Evolutionary conservation across 2,329 filamentous ascomycete species (phyloP), one percentile per base, ranked within the genome.

Genomic region (Hymenoscyphus fraxineus): DNA sequence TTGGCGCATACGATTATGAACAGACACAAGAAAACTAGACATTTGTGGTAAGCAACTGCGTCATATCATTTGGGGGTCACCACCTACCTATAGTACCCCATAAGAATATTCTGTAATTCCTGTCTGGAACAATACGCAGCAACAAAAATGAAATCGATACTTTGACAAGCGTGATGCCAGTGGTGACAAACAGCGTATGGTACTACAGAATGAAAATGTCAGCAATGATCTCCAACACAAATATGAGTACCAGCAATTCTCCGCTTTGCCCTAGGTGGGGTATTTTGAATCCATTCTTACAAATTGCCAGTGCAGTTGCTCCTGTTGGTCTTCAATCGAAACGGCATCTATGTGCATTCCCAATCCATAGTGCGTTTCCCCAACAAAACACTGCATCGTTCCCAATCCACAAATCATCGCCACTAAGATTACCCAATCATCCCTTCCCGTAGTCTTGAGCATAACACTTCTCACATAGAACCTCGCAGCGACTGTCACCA

Each of bases 141-240:
- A 83, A 72, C 65, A 81, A 80, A 38, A 80, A 75, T 1, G 76
- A 78, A 35, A 82, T 77, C 0, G 81, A 82, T 10, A 83, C 75
- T 69, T 83, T 83, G 65, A 82, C 78, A 0, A 77, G 68, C 12
- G 77, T 76, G 3, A 80, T 76, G 0, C 77, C 81, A 6, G 67
- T 51, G 68, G 81, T 79, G 47, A 81, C 73, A 40, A 80, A 69
- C 39, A 83, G 68, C 0, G 76, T 75, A 62, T 82, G 79, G 56
- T 78, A 76, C 63, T 65, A 39, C 9, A 35, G 6, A 31, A 12
- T n/a, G 7, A n/a, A 1, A 54, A 32, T 39, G 44, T 60, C 10
- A 51, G 31, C n/a, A 60, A 32, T 54, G 35, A 19, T 54, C 22
- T 13, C 19, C n/a, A 59, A 15, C 1, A 15, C 22, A 44, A 27